Base-by-base conservation (phyloP, 805 yeast genomes). In the Metschnikowia cerradonensis region DNA sequence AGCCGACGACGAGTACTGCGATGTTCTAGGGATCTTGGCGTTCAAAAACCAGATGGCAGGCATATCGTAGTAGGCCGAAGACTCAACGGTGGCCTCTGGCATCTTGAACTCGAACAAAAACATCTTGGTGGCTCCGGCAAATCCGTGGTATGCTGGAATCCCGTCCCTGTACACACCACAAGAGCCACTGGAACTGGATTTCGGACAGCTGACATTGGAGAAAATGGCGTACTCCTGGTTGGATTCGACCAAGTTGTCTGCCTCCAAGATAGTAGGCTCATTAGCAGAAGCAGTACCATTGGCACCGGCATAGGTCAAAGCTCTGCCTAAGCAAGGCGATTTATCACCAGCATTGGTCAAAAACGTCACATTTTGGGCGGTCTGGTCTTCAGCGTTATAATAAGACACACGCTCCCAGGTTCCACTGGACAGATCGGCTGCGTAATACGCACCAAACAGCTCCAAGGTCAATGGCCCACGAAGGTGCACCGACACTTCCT, bases 31-130 rank as follows among this genome's bases (percentile, higher is more conserved):
- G 52, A 86, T 84, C 57, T 81, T 77, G 31, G 88, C 85, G 57
- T 86, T 85, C 61, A 86, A 71, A 53, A 86, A 71, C 91, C 91
- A 86, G 58, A 84, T 84, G 19, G 89, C 90, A 8, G 91, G 89
- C 82, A 84, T 70, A 65, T 86, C 78, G 61, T 76, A 84, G 49
- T 52, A 51, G 54, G 67, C 65, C 34, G 68, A 57, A 33, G 59
- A 59, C 22, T 52, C 46, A n/a, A 56, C 56, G 22, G 70, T 60
- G 59, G 84, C 89, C 30, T 70, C 67, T 43, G 91, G 91, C 80
- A 83, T 81, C 49, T 72, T 69, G 64, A 86, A 86, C 64, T 84
- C 84, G 60, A 86, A 86, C 54, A 85, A 67, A 60, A 86, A 86
- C 86, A 86, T 79, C 68, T 86, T 86, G 47, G 82, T 78, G 15